These are phyloP conservation scores for Xanthoconium purpureum DNA, from an alignment of 768 basidiomycete species.

Conservation along the genomic window DNA sequence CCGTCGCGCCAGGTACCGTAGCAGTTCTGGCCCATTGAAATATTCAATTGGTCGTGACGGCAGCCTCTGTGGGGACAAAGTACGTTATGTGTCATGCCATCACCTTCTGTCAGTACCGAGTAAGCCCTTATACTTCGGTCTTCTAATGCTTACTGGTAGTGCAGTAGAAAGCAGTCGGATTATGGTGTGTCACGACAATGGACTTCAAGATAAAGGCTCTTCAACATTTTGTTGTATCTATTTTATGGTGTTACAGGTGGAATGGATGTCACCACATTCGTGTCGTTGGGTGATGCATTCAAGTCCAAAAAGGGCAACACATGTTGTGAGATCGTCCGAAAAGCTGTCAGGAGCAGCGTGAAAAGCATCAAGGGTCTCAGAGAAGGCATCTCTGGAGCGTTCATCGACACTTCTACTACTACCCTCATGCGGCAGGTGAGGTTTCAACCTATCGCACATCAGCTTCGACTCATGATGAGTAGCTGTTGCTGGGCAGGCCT, in stretches of 20 bases:
- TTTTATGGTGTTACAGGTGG: constrained; percentile 54
- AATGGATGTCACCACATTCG: constrained; percentile 47
- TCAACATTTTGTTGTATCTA: too few species aligned
- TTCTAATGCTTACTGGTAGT: too few species aligned
- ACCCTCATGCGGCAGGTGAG: constrained; percentile 76
- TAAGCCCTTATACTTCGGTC: too few species aligned
- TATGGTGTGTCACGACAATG: too few species aligned
- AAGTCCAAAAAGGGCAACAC: constrained; percentile 40
- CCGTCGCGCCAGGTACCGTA: too few species aligned
- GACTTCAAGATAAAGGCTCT: too few species aligned
- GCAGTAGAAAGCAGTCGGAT: too few species aligned
- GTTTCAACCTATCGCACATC: neutral
- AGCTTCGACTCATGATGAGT: neutral
- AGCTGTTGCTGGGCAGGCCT: constrained; percentile 84
- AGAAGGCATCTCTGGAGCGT: constrained; percentile 59
- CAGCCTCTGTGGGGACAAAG: too few species aligned
- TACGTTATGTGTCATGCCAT: too few species aligned
- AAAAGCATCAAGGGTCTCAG: constrained; percentile 60
- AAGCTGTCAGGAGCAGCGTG: constrained; percentile 68
- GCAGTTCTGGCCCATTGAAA: too few species aligned
- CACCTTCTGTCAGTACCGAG: too few species aligned
- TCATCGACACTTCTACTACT: constrained; percentile 60
- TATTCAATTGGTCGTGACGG: too few species aligned
- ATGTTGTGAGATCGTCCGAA: constrained; percentile 65
- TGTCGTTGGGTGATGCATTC: constrained; percentile 59